Conservation (phyloP, 2,329 filamentous ascomycete species). For the Penicillium sp. region DNA sequence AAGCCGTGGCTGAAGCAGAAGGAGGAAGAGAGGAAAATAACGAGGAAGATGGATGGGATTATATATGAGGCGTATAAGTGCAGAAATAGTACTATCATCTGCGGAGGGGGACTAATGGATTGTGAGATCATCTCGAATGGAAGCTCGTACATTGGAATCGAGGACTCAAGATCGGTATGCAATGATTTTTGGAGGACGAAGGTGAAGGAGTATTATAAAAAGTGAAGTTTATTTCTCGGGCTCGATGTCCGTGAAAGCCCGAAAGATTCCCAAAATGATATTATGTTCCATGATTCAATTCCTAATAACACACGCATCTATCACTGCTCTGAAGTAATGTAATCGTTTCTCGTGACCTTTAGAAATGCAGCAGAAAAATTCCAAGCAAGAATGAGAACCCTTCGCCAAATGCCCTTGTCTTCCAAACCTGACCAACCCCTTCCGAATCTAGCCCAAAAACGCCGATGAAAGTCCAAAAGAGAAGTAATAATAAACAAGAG, state of each 20-base stretch:
- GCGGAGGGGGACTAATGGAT: not conserved
- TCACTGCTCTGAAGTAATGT: slow-evolving; percentile 17
- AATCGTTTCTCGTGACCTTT: slow-evolving; percentile 34
- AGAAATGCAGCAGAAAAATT: not conserved
- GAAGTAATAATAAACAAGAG: slow-evolving; percentile 6
- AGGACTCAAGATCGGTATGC: not conserved
- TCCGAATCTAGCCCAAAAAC: slow-evolving; percentile 17
- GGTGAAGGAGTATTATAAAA: not conserved
- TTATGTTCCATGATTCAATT: slow-evolving; percentile 20
- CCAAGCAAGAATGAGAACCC: slow-evolving; percentile 12
- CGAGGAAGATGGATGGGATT: not conserved
- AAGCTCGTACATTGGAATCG: not conserved
- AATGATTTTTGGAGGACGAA: not conserved
- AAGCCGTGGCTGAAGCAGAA: not conserved
- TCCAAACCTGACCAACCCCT: slow-evolving; percentile 13
- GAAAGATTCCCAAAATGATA: not conserved
- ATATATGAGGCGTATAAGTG: not conserved
- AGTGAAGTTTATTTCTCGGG: not conserved
- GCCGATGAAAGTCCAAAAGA: slow-evolving; percentile 21
- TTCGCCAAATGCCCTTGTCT: slow-evolving; percentile 17
- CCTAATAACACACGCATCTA: slow-evolving; percentile 28
- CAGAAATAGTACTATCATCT: not conserved
- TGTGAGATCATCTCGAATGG: not conserved
- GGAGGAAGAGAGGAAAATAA: not conserved
- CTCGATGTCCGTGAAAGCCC: not conserved